Conservation (phyloP, 352 stramenopile genomes). For the Aphanomyces cochlioides region DNA sequence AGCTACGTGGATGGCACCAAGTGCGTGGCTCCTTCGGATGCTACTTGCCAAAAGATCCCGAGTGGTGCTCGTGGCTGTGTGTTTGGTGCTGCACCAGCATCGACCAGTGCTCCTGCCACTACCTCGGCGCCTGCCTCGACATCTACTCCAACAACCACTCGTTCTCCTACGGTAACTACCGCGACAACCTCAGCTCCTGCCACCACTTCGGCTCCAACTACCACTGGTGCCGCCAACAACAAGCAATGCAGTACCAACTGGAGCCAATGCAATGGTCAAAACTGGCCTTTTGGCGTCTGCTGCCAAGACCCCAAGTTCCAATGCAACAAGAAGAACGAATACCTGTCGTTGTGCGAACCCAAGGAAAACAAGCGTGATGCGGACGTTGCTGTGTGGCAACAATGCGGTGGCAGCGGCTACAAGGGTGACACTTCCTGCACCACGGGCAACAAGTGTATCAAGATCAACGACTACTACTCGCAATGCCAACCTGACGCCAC, state of each 20-base stretch:
- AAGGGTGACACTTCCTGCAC: not conserved
- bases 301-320: slow-evolving; percentile 17
- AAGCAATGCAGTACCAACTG: slow-evolving; percentile 9
- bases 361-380: not conserved
- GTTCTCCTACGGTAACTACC: not conserved
- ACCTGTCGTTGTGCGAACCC: slow-evolving; percentile 21
- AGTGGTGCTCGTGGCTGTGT: slow-evolving; percentile 63
- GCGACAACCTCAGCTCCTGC: too few relatives aligned
- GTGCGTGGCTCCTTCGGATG: slow-evolving; percentile 52
- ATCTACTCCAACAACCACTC: too few relatives aligned
- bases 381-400: slow-evolving; percentile 6
- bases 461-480: slow-evolving; percentile 15
- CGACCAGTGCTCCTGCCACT: not conserved
- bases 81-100: slow-evolving; percentile 13
- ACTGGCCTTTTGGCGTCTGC: slow-evolving; percentile 25
- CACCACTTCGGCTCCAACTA: not conserved
- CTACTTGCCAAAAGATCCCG: slow-evolving; percentile 55
- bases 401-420: slow-evolving; percentile 22
- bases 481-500: slow-evolving; percentile 1
- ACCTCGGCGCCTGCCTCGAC: not conserved
- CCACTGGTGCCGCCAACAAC: not conserved
- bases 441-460: not conserved
- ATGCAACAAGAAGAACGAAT: slow-evolving; percentile 26
- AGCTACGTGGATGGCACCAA: too few relatives aligned
- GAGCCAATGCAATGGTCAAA: slow-evolving; percentile 28